Evolutionary conservation across 768 basidiomycete species (phyloP), one percentile per base, ranked within the genome.

Genomic region (Suillus discolor): DNA sequence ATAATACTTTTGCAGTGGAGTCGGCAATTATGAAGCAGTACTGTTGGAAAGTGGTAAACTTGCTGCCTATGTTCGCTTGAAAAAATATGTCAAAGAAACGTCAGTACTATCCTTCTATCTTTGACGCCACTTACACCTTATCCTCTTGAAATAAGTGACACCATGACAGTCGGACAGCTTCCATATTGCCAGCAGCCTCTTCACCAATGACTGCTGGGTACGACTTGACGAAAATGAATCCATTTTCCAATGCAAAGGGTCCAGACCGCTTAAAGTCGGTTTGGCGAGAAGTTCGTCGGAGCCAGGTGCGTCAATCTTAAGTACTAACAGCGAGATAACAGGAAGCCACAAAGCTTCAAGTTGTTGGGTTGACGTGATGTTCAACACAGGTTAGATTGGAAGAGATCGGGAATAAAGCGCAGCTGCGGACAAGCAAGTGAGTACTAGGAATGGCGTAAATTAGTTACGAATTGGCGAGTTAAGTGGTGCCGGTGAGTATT

Each of bases 221-320:
- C 4, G 71, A 62, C n/a, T 78, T 66, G n/a, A 83, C 53, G 12
- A 67, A 1, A 55, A 62, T 59, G 23, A 67, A 65, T 3, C 64
- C 65, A 2, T 13, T 15, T 71, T 76, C 74, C 74, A 74, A 62
- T 87, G 84, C 11, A 79, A 67, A 6, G 85, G 85, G 66, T 85
- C 84, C 25, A 85, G 67, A 3, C 79, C 78, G 0, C 78, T 75
- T 1, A 83, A 75, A 53, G 77, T 67, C 54, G 84, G 67, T 65
- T 79, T 79, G 68, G 84, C 75, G 38, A 85, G 76, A 36, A 84
- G 61, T 62, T 84, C 80, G 36, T 79, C 79, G 4, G 78, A 74
- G 0, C 79, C 78, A 6, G 84, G 83, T 16, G 69, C 68, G 0
- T 74, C 77, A 3, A 83, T 71, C 0, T 67, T 12, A 63, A 25